Base-by-base conservation (phyloP, 192 early-diverging fungal species). In the Rhizoclosmatium globosum region DNA sequence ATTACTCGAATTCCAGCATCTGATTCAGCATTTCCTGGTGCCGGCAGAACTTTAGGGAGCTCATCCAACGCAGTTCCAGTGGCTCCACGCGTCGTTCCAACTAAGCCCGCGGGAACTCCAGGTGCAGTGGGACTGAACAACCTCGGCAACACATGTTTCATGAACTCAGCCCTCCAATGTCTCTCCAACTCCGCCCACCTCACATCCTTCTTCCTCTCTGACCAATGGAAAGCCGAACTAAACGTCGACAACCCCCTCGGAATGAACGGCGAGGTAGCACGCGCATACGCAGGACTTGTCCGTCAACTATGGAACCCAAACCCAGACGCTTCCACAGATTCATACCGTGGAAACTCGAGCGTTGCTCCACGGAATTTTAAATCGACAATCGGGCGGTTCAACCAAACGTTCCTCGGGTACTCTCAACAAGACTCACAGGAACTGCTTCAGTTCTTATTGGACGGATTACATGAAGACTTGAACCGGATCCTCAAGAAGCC, bases 91-190 rank as follows among this genome's bases (percentile, higher is more conserved):
- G 48, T 48, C 15, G 31, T 19, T 23, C 39, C 38, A 21, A 19
- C 72, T 2, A 43, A 62, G 43, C 46, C 42, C 2, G 57, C 41
- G 43, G 44, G 17, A 6, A 71, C 69, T 71, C 17, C 59, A 3
- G 85, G 85, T 41, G 82, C 80, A 0, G 73, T 64, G 13, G 95
- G 95, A 2, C 86, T 96, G 60, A 82, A 82, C 57, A 96, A 96
- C 78, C 81, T 96, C n/a, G 95, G 95, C 7, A 96, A 96, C 79
- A 95, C 95, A 0, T 96, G 95, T 83, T 96, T 93, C 76, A 96
- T 96, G 95, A 95, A 95, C 83, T 93, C 93, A 4, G 94, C 93
- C 9, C 79, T 96, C n/a, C 95, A 96, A 84, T 98, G 96, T 74
- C 83, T 98, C 56, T 91, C 91, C 53, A 92, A 94, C 71, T 92